Evolutionary conservation across 2,329 filamentous ascomycete genomes (phyloP), one percentile per base, ranked within the genome.

Genomic region (Stagonosporopsis rhizophila): DNA sequence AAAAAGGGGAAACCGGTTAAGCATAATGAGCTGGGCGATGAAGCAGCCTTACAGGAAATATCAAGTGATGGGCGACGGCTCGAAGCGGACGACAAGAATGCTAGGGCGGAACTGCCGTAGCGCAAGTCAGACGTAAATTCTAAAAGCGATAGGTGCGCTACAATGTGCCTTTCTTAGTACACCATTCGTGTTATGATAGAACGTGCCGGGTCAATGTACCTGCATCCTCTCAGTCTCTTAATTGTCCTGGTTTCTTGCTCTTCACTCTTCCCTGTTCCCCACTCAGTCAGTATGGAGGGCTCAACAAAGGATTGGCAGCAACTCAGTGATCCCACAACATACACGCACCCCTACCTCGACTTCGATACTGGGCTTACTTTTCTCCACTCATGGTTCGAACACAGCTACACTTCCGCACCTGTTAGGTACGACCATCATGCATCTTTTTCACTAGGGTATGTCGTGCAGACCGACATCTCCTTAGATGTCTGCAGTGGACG

Each of bases 31-130:
- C 34, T 40, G 15, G 32, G 12, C 19, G 41, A 32, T 20, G 49
- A 52, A 19, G 27, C 15, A 32, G 49, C 25, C 15, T 32, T 52
- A 19, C 48, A 39, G n/a, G 34, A 44, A 19, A 38, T 45, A 35
- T 15, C 20, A 19, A 34, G 34, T 39, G 40, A 39, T 15, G 39
- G 25, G 23, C 12, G 17, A 14, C 39, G 28, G 20, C 23, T 14
- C 6, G 30, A 51, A 23, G 32, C 48, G 8, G 48, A 38, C 6
- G 41, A 15, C 9, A 35, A 37, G 20, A 19, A 20, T 30, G 17
- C 9, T n/a, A 42, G 38, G 25, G 39, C 40, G 19, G 37, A 49
- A 15, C 37, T 41, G 2, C n/a, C 27, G 28, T 41, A 39, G 20
- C 25, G 23, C 14, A 15, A 22, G 22, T 23, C 19, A 25, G 19